phyloP scores from a whole-genome alignment of 305 asterid species.

The Fraxinus floribunda region DNA sequence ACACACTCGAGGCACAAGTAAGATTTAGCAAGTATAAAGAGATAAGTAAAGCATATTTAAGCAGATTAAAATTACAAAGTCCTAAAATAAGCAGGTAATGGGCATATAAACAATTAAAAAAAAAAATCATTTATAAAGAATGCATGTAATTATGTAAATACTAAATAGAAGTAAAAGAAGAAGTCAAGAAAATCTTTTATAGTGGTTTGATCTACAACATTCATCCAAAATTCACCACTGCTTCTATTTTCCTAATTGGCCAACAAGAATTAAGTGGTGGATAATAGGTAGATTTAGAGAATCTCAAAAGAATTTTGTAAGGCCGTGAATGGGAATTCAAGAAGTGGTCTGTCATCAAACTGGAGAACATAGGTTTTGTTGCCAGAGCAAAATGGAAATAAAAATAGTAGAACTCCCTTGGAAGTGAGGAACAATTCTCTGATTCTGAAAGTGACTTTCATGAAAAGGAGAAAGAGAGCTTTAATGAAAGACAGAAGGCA shows the following conservation, averaged over 20 bases:
- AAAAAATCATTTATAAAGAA: not conserved
- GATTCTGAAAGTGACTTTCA: not conserved
- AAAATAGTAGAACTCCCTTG: not conserved
- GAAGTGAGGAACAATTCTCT: not conserved
- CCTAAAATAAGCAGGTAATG: not conserved
- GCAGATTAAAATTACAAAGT: not conserved
- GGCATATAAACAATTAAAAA: not conserved
- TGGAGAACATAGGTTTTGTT: not conserved
- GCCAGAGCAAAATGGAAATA: not conserved
- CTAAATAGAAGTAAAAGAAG: not conserved
- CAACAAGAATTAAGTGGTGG: not conserved
- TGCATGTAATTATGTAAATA: not conserved
- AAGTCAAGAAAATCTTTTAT: not conserved
- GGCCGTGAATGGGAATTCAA: not conserved
- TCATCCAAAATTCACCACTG: not conserved
- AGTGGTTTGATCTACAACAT: not conserved
- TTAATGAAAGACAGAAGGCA: not conserved
- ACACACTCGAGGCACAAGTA: not conserved
- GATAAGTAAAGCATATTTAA: not conserved
- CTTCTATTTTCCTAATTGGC: not conserved
- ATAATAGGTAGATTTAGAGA: not conserved
- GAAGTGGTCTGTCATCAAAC: not conserved
- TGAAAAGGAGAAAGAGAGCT: not conserved
- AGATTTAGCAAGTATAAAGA: not conserved
- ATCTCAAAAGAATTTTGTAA: not conserved